These are phyloP conservation scores for Pseudogymnoascus verrucosus DNA, from an alignment of 2,329 filamentous ascomycete genomes.

Conservation along the genomic window DNA sequence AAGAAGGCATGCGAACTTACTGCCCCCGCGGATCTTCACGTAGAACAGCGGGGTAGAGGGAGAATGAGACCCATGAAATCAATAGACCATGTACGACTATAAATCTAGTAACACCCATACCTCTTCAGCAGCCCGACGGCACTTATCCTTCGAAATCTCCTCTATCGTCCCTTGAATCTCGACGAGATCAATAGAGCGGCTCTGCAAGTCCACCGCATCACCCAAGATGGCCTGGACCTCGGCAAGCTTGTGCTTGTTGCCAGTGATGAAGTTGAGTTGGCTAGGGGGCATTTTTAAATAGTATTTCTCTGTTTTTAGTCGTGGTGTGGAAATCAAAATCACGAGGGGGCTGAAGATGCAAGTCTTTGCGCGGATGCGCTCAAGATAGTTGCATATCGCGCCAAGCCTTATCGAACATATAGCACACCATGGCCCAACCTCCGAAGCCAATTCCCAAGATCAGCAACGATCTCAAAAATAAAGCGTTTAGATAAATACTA, in stretches of 20 bases:
- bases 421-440: background rate
- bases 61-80: background rate
- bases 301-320: background rate
- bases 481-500: background rate
- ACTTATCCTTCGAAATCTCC: constrained; percentile 85
- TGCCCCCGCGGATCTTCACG: background rate
- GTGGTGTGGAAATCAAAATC: background rate
- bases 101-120: constrained; percentile 39
- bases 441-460: background rate
- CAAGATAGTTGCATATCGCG: background rate
- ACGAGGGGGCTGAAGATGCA: background rate
- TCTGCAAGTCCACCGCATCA: constrained; percentile 62
- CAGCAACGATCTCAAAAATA: background rate
- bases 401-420: background rate
- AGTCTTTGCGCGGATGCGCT: background rate
- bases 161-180: constrained; percentile 92
- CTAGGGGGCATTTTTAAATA: constrained; percentile 34
- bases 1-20: background rate
- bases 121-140: constrained; percentile 67
- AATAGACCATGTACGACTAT: background rate
- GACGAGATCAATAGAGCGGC: constrained; percentile 67
- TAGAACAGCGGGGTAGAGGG: constrained; percentile 5
- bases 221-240: constrained; percentile 85
- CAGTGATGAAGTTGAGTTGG: constrained; percentile 85
- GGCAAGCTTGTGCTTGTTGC: constrained; percentile 86